These are phyloP conservation scores for Paraurostyla sp. DNA, from an alignment of 73 alveolate genomes.

Conservation along the genomic window DNA sequence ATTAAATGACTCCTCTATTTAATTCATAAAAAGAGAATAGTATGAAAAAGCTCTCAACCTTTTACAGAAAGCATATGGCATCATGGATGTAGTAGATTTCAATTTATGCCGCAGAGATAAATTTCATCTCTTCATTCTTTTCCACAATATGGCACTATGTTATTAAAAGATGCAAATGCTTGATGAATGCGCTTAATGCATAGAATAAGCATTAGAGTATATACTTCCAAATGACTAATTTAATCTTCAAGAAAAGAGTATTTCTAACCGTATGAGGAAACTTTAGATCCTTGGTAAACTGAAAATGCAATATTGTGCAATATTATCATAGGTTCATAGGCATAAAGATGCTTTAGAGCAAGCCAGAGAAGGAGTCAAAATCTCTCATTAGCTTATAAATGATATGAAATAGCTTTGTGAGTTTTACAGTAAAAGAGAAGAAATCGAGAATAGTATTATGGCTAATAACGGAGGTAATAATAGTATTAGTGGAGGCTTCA, in stretches of 20 bases:
- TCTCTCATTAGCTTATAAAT: slow-evolving; percentile 66
- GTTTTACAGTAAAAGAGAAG: slow-evolving; percentile 59
- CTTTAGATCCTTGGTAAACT: slow-evolving; percentile 48
- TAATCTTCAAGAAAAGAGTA: slow-evolving; percentile 27
- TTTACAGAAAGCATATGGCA: slow-evolving; percentile 77
- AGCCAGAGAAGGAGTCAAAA: slow-evolving; percentile 67
- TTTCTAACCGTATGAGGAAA: slow-evolving; percentile 57
- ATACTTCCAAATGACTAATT: background rate
- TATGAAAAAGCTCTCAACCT: slow-evolving; percentile 74
- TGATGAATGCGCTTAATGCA: slow-evolving; percentile 71
- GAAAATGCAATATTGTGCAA: slow-evolving; percentile 72
- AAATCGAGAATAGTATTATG: slow-evolving; percentile 11
- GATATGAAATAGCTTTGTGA: slow-evolving; percentile 59
- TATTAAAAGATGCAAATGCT: slow-evolving; percentile 60
- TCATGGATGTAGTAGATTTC: slow-evolving; percentile 73
- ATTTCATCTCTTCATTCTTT: slow-evolving; percentile 28
- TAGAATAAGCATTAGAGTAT: slow-evolving; percentile 54
- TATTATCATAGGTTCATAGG: slow-evolving; percentile 72
- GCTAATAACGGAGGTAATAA: slow-evolving; percentile 3
- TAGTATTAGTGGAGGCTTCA: slow-evolving; percentile 16
- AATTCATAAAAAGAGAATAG: slow-evolving; percentile 64
- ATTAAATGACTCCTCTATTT: slow-evolving; percentile 70
- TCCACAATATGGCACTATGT: slow-evolving; percentile 71
- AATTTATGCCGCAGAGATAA: slow-evolving; percentile 60
- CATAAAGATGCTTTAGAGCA: slow-evolving; percentile 73